Evolutionary conservation across 2,329 filamentous ascomycete genomes (phyloP), one percentile per base, ranked within the genome.

Genomic region (Ascochyta clinopodiicola): DNA sequence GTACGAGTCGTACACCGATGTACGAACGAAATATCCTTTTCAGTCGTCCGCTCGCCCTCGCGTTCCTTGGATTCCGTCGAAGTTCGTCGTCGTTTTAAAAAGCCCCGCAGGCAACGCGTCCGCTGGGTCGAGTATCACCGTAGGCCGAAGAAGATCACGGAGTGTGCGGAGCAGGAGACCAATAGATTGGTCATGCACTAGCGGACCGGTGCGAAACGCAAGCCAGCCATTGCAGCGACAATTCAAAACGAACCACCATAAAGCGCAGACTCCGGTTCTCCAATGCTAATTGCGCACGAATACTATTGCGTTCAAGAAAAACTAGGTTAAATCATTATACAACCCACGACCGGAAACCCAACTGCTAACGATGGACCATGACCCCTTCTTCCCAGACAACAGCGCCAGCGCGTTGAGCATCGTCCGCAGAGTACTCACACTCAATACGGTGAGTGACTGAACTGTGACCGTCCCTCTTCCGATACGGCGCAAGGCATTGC

Each of bases 401-500:
- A 22, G 8, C 12, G 17, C 15, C 22, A 27, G 21, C 6, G 17
- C 17, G 24, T 3, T 24, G 10, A 29, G 4, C 4, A 24, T 34
- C 21, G 4, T 10, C 21, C 15, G 15, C 25, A 24, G 24, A 17
- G 17, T 40, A 24, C n/a, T 27, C 5, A 34, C 39, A 54, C 2
- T 42, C 27, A 6, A 6, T 15, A n/a, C 34, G 38, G 25, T 40
- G 51, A 39, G 34, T 35, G 10, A 37, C 44, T 10, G 37, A 42
- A 12, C 6, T 12, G 7, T 13, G 2, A 17, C 29, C n/a, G 1
- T 17, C 6, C 9, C 29, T 44, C 40, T 56, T 60, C 2, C 36
- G 42, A 57, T 67, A 74, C n/a, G 56, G 52, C 24, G 66, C 71
- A 31, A 71, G 55, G 56, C 71, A 79, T 39, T 67, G 35, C 75